Evolutionary conservation across 148 eudicot genomes (phyloP), one percentile per base, ranked within the genome.

Genomic region (Bassia scoparia): DNA sequence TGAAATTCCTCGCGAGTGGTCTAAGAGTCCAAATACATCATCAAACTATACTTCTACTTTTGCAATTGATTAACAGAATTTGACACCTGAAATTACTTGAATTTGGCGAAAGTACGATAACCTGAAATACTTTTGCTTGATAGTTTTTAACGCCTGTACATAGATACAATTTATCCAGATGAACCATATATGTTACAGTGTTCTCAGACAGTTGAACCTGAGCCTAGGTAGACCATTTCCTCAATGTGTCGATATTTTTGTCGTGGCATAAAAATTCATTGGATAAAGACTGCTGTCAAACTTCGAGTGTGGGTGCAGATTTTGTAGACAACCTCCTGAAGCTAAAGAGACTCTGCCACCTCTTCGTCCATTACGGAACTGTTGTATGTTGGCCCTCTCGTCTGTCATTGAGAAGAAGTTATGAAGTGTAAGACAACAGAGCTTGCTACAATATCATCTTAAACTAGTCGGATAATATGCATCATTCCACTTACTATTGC

Each of bases 151-250:
- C n/a, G n/a, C n/a, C n/a, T n/a, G n/a, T n/a, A n/a, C n/a, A n/a
- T n/a, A n/a, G n/a, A n/a, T n/a, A n/a, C n/a, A n/a, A n/a, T n/a
- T n/a, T n/a, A n/a, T n/a, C n/a, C n/a, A n/a, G n/a, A n/a, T n/a
- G n/a, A n/a, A n/a, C n/a, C n/a, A n/a, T n/a, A n/a, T n/a, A n/a
- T n/a, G n/a, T n/a, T n/a, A n/a, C n/a, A n/a, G n/a, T n/a, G n/a
- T n/a, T n/a, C n/a, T n/a, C n/a, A n/a, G n/a, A n/a, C n/a, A n/a
- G n/a, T n/a, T n/a, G n/a, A n/a, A 77, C 80, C 80, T 71, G 80
- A 77, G n/a, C n/a, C n/a, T 53, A 78, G 73, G 44, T 76, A 72
- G 23, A 78, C 81, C 81, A 78, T 78, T 49, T 78, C 81, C 20
- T 78, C 81, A n/a, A 24, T 78, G 81, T 31, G 76, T 66, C 46